Conservation (phyloP, 768 basidiomycete species). For the Tephrocybe sp. region DNA sequence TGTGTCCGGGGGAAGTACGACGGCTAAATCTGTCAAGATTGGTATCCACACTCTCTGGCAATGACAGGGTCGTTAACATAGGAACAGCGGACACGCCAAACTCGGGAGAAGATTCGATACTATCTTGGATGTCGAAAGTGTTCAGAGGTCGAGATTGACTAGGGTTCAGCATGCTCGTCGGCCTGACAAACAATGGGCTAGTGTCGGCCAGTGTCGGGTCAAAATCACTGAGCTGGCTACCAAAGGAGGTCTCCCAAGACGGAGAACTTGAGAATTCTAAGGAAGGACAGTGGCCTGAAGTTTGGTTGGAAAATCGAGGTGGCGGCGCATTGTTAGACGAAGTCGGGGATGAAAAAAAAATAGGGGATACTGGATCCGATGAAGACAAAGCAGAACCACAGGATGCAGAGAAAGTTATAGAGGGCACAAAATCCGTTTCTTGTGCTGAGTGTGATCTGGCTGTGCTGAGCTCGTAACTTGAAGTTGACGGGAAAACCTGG, state of each 20-base stretch:
- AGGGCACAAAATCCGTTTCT: not conserved
- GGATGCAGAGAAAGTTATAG: not conserved
- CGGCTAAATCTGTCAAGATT: conserved; percentile 15
- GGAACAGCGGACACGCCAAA: conserved; percentile 24
- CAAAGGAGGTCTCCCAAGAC: conserved; percentile 29
- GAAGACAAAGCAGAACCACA: conserved; percentile 8
- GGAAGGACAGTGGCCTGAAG: conserved; percentile 16
- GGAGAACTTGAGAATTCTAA: conserved; percentile 21
- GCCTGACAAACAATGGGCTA: not conserved
- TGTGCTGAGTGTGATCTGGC: not conserved
- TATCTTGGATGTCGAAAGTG: conserved; percentile 4
- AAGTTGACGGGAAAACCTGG: not conserved
- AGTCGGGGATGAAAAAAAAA: conserved; percentile 25
- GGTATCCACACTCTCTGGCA: conserved; percentile 25
- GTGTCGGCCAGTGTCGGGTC: conserved; percentile 7
- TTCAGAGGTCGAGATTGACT: conserved; percentile 11
- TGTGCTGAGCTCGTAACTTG: not conserved
- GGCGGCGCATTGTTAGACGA: conserved; percentile 21
- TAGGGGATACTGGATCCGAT: conserved; percentile 13
- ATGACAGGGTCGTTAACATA: conserved; percentile 23
- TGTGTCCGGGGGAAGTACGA: conserved; percentile 9
- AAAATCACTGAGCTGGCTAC: conserved; percentile 17
- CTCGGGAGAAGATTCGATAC: conserved; percentile 22
- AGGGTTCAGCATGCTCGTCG: conserved; percentile 6
- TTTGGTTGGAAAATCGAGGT: conserved; percentile 11